Evolutionary conservation across 768 basidiomycete species (phyloP).

Genomic region (Tephrocybe sp.): DNA sequence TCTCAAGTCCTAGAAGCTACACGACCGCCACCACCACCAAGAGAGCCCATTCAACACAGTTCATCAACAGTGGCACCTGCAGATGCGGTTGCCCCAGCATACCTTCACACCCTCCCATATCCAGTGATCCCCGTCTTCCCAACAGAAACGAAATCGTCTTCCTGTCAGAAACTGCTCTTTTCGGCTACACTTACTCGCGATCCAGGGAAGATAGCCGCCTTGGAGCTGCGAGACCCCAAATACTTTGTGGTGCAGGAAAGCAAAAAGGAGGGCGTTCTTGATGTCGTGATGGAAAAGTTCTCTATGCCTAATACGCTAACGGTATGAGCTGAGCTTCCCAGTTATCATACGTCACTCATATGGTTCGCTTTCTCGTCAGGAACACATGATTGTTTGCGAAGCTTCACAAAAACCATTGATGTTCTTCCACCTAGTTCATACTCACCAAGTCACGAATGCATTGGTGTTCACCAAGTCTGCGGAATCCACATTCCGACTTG

Average conservation of each 20-base stretch:
- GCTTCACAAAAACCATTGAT: slow-evolving; percentile 82
- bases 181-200: slow-evolving; percentile 94
- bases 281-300: slow-evolving; percentile 70
- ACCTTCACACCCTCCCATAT: slow-evolving; percentile 40
- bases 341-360: background rate
- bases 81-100: slow-evolving; percentile 65
- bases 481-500: slow-evolving; percentile 82
- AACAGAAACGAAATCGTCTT: slow-evolving; percentile 54
- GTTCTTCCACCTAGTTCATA: slow-evolving; percentile 82
- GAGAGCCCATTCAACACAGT: background rate
- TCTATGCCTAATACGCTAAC: slow-evolving; percentile 77
- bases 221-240: slow-evolving; percentile 74
- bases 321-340: slow-evolving; percentile 39
- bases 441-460: slow-evolving; percentile 57
- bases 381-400: slow-evolving; percentile 82
- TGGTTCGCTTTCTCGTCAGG: slow-evolving; percentile 41
- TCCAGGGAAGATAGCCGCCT: slow-evolving; percentile 85
- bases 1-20: slow-evolving; percentile 79
- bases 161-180: slow-evolving; percentile 94
- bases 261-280: slow-evolving; percentile 38
- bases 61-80: slow-evolving; percentile 18
- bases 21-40: slow-evolving; percentile 26
- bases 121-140: slow-evolving; percentile 46
- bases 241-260: slow-evolving; percentile 82
- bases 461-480: slow-evolving; percentile 97